These are phyloP conservation scores for Epichloe gansuensis DNA, from an alignment of 2,329 filamentous ascomycete species.

Conservation along the genomic window DNA sequence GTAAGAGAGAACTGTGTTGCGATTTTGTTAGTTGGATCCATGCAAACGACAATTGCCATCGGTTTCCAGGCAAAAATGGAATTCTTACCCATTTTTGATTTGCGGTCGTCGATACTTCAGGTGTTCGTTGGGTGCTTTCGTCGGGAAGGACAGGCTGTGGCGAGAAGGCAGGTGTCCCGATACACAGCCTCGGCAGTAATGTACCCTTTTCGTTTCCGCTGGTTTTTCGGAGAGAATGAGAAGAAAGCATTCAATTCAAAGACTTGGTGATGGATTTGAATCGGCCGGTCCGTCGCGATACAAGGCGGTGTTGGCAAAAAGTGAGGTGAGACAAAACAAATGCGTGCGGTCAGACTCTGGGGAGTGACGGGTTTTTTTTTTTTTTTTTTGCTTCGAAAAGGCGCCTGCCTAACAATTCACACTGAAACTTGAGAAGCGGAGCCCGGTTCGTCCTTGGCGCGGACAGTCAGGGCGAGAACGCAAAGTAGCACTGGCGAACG, in stretches of 20 bases:
- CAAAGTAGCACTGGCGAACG: not conserved
- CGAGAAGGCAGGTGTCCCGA: not conserved
- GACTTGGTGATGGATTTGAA: not conserved
- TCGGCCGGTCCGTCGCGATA: not conserved
- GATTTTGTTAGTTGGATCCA: not conserved
- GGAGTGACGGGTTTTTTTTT: not conserved
- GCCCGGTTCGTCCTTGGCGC: not conserved
- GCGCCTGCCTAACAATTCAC: not conserved
- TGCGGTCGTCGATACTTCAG: not conserved
- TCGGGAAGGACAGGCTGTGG: not conserved
- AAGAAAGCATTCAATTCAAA: not conserved
- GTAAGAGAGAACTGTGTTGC: conserved; percentile 19
- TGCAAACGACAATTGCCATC: not conserved
- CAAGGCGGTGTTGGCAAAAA: not conserved
- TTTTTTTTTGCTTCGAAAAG: not conserved
- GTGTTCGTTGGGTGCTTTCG: not conserved
- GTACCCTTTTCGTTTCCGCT: not conserved
- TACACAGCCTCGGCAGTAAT: not conserved
- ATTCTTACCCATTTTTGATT: conserved; percentile 1
- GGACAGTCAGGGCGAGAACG: not conserved
- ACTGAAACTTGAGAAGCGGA: not conserved
- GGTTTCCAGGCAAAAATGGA: too few relatives aligned
- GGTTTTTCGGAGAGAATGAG: not conserved
- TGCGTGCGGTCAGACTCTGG: not conserved
- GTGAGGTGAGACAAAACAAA: conserved; percentile 2